A percentile compares a stretch with the other conserved stretches of the same genome.
These are phyloP conservation scores for Talaromyces sp. DNA, from an alignment of 2,329 filamentous ascomycete species.

Conservation along the genomic window DNA sequence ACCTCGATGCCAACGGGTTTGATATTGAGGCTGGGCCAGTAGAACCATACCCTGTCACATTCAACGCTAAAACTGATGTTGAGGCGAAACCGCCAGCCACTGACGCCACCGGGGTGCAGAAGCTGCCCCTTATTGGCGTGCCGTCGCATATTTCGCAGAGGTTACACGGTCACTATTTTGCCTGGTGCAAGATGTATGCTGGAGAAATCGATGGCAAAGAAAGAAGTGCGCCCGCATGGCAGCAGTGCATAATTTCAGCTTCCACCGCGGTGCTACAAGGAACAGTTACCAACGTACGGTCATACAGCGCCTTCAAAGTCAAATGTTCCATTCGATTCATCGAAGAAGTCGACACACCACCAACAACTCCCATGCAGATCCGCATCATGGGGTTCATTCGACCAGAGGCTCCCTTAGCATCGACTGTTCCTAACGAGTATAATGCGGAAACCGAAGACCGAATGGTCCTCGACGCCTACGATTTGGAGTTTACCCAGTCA, in stretches of 20 bases:
- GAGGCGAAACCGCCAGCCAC: background rate
- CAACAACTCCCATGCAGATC: conserved; percentile 36
- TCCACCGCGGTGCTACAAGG: conserved; percentile 37
- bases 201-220: background rate
- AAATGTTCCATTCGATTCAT: conserved; percentile 34
- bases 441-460: conserved; percentile 30
- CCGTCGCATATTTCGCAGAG: conserved; percentile 51
- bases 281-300: conserved; percentile 31
- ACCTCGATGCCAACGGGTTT: conserved; percentile 26
- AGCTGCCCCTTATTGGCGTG: conserved; percentile 51
- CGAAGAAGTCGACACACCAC: conserved; percentile 19
- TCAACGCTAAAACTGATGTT: conserved; percentile 25
- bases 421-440: conserved; percentile 29
- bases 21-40: conserved; percentile 25
- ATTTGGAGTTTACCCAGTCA: conserved; percentile 31
- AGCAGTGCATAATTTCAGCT: conserved; percentile 55
- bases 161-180: conserved; percentile 60
- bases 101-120: conserved; percentile 47
- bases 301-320: conserved; percentile 44
- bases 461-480: conserved; percentile 34
- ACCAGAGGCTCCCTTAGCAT: conserved; percentile 12
- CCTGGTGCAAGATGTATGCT: conserved; percentile 45
- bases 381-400: conserved; percentile 55
- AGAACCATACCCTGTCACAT: conserved; percentile 27
- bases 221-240: conserved; percentile 43